Percentiles rank a stretch among this genome's conserved stretches.
phyloP scores from a whole-genome alignment of 225 moss, liverwort and hornwort species.

The Polytrichum formosum region DNA sequence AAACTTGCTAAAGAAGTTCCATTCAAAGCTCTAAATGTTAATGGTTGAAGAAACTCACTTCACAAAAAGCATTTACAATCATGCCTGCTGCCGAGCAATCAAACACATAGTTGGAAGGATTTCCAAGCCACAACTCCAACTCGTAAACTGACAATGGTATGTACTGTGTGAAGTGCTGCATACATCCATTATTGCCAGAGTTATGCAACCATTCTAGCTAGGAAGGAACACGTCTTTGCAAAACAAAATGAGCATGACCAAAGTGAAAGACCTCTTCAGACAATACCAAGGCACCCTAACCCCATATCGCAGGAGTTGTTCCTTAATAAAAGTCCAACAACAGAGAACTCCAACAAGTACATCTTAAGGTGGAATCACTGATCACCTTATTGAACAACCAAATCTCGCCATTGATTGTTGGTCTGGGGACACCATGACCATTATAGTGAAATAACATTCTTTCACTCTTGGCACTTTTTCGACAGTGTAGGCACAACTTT shows the following conservation, averaged over 20 bases:
- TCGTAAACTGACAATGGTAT: constrained; percentile 91
- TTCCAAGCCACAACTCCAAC: constrained; percentile 88
- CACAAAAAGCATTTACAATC: constrained; percentile 91
- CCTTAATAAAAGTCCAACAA: too few relatives aligned
- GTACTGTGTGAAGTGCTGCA: constrained; percentile 96
- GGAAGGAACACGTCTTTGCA: too few relatives aligned
- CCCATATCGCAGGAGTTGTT: too few relatives aligned
- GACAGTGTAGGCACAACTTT: constrained; percentile 74
- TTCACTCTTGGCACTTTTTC: constrained; percentile 87
- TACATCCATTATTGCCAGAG: background rate
- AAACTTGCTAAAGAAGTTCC: too few relatives aligned
- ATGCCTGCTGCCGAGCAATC: constrained; percentile 99
- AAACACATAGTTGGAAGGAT: constrained; percentile 94
- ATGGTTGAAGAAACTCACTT: constrained; percentile 35
- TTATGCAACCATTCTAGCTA: too few relatives aligned
- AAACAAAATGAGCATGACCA: too few relatives aligned
- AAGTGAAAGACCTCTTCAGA: too few relatives aligned
- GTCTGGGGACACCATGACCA: constrained; percentile 95
- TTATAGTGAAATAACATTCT: constrained; percentile 97
- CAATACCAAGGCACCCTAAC: too few relatives aligned
- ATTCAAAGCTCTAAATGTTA: background rate
- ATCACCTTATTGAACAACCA: constrained; percentile 98
- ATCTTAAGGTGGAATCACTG: background rate
- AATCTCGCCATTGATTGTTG: constrained; percentile 95
- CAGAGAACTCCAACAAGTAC: too few relatives aligned